Base-by-base conservation (phyloP, 495 filamentous ascomycete species). In the Penicillium salamii region DNA sequence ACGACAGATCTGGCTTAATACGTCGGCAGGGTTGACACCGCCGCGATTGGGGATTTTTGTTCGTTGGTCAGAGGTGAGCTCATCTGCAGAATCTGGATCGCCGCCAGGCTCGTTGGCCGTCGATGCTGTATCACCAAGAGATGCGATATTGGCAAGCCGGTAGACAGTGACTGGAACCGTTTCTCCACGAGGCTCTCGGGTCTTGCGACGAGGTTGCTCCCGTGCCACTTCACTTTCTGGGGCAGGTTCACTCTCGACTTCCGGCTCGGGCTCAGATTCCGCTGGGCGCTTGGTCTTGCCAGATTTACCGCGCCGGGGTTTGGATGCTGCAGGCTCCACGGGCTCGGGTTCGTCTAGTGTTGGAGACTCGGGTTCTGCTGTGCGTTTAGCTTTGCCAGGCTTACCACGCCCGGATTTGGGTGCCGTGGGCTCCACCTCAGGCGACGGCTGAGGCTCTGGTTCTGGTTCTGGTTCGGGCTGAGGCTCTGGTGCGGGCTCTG, bases 1-100 rank as follows among this genome's bases (percentile, higher is more conserved):
- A 34, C 82, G 77, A 64, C 84, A 88, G 34, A 89, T 76, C 61
- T 88, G 84, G 39, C 78, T 73, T 8, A 89, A 61, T 0, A 89
- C 86, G 41, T 90, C 86, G 14, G 87, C 75, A 1, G 80, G 70
- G 52, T 88, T 89, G 47, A 87, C 83, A 23, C 82, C 85, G 20
- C 75, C 74, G n/a, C 80, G 78, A 50, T 72, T 82, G 9, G 79
- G 70, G 11, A 73, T 57, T 31, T 68, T 71, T 15, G 62, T 57
- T 34, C 66, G 62, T 44, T 67, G 61, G 26, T 45, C 51, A 8
- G 54, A 53, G 0, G 64, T 59, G 18, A 65, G 49, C 41, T 71
- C 68, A 36, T 75, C 75, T 5, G 65, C 38, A 8, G 69, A 61
- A 28, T 62, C 68, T 44, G 65, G 67, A 13, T 67, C 66, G 9